These are phyloP conservation scores for Penicillium nordicum DNA, from an alignment of 2,329 filamentous ascomycete species.

Conservation along the genomic window DNA sequence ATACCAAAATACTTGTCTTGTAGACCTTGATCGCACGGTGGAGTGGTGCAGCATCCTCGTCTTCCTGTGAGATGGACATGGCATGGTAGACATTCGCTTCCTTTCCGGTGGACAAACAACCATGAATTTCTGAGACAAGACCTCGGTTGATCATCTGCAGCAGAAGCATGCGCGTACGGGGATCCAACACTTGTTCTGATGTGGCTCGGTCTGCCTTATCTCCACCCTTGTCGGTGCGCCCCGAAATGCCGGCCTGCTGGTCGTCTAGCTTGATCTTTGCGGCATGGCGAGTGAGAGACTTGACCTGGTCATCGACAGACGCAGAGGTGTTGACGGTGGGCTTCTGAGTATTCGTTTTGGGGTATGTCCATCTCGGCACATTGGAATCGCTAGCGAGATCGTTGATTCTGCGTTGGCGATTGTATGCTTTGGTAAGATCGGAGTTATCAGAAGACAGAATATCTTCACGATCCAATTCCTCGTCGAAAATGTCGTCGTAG, in stretches of 20 bases:
- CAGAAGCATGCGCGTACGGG: conserved; percentile 89
- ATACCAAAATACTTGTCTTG: conserved; percentile 95
- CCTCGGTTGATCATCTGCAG: conserved; percentile 94
- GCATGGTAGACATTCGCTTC: conserved; percentile 98
- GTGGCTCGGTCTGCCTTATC: conserved; percentile 94
- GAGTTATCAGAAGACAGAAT: conserved; percentile 56
- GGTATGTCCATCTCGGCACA: conserved; percentile 55
- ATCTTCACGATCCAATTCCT: conserved; percentile 54
- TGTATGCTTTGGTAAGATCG: conserved; percentile 83
- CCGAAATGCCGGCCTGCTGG: conserved; percentile 51
- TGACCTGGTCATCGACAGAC: conserved; percentile 82
- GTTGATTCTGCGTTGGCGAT: conserved; percentile 71
- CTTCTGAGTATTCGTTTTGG: conserved; percentile 73
- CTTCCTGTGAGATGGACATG: conserved; percentile 58
- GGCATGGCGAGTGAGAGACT: conserved; percentile 78
- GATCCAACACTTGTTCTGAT: conserved; percentile 90
- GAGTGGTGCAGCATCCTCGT: conserved; percentile 50
- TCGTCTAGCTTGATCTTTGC: conserved; percentile 77
- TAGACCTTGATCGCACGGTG: conserved; percentile 97
- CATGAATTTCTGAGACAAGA: conserved; percentile 85
- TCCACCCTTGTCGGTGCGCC: conserved; percentile 44
- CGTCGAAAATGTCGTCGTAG: conserved; percentile 58
- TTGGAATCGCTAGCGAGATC: conserved; percentile 49
- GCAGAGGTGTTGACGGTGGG: conserved; percentile 75
- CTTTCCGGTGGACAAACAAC: conserved; percentile 93